These are phyloP conservation scores for Hymenoscyphus scutula DNA, from an alignment of 2,329 filamentous ascomycete species.

Conservation along the genomic window DNA sequence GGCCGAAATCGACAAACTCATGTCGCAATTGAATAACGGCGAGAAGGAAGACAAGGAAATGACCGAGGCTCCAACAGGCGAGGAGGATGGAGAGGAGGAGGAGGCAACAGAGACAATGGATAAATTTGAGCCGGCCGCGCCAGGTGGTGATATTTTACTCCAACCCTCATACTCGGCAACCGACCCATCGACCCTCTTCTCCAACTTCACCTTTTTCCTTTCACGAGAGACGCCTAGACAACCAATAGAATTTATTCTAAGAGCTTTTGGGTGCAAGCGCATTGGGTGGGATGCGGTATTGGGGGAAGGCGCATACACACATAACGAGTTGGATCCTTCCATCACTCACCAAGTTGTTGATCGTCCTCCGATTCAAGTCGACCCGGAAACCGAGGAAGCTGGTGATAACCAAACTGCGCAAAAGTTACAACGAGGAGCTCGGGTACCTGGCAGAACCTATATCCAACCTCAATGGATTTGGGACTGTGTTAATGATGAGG, in stretches of 20 bases:
- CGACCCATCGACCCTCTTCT: constrained; percentile 74
- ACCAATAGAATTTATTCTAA: constrained; percentile 87
- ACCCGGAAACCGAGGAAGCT: constrained; percentile 45
- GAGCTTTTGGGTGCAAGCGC: constrained; percentile 91
- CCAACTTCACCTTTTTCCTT: constrained; percentile 85
- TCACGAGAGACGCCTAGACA: constrained; percentile 91
- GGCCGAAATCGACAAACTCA: constrained; percentile 65
- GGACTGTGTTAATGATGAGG: constrained; percentile 92
- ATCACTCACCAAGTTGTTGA: constrained; percentile 98
- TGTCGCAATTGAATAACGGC: constrained; percentile 63
- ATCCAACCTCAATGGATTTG: constrained; percentile 98
- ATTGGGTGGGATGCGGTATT: constrained; percentile 92
- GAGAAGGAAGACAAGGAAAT: constrained; percentile 44
- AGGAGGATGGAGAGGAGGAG: constrained; percentile 34
- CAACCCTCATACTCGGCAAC: constrained; percentile 70
- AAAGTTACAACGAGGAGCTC: constrained; percentile 59
- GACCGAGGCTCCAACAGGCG: constrained; percentile 43
- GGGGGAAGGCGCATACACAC: constrained; percentile 89
- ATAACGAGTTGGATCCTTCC: constrained; percentile 78
- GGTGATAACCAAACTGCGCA: constrained; percentile 63
- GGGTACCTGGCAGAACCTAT: constrained; percentile 89
- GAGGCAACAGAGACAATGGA: constrained; percentile 68
- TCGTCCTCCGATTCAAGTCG: constrained; percentile 70
- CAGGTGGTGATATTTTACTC: constrained; percentile 79
- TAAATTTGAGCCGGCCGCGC: constrained; percentile 82